Base-by-base conservation (phyloP, 768 basidiomycete genomes). In the Pisolithus tinctorius region DNA sequence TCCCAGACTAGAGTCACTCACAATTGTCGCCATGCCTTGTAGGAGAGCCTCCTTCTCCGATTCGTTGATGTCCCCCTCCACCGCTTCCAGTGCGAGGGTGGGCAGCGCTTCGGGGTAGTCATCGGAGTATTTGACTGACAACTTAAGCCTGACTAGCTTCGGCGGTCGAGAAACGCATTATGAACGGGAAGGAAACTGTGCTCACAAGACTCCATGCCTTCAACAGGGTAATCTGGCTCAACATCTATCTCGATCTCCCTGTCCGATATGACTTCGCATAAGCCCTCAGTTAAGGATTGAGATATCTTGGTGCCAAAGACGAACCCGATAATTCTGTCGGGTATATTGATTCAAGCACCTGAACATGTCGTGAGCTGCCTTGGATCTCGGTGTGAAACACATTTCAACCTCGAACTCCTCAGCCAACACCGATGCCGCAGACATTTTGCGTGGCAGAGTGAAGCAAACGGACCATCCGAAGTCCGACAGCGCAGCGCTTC, bases 291-390 rank as follows among this genome's bases (percentile, higher is more conserved):
- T 57, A 62, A 63, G 50, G 55, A 63, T 62, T 58, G 47, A 56
- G 57, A 58, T 57, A 58, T 60, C 58, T 64, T 55, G 54, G 60
- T 63, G 61, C 63, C 61, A 58, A 60, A 59, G 57, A 88, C 93
- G 64, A 73, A 96, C 94, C 88, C 62, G 86, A 79, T 52, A 96
- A 74, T 69, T 98, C 95, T 57, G 90, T 86, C 4, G 95, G 92
- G 68, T 95, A 98, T 67, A 98, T 98, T 3, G 92, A 86, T 71
- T 95, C 93, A 58, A 97, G 79, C 26, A 96, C 93, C 88, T 95
- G 61, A n/a, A 17, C 29, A 52, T 53, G 47, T 23, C 47, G 48
- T 55, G 55, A 49, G 58, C 46, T 45, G 55, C 29, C 48, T 38
- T 39, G 50, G 45, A 43, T 41, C 27, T 29, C 40, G 20, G 42